Evolutionary conservation across 306 rosid species (phyloP).

Genomic region (Sesbania bispinosa): DNA sequence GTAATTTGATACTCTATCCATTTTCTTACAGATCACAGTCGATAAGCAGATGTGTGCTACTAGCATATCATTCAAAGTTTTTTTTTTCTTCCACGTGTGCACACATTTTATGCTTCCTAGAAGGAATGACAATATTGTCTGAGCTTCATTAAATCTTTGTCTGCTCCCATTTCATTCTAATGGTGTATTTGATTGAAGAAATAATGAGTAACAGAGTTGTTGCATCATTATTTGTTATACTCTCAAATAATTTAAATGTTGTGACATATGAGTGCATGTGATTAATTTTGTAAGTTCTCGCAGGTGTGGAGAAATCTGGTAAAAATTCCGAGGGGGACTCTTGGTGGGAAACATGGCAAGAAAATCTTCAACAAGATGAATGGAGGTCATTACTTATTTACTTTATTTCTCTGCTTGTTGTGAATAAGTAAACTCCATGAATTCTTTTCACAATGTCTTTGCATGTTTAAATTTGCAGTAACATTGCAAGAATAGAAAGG

Average conservation of each 20-base stretch:
- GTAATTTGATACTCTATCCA: neutral
- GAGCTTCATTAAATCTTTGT: neutral
- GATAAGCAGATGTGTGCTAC: conserved; percentile 17
- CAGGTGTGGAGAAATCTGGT: conserved; percentile 98
- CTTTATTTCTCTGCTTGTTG: conserved; percentile 7
- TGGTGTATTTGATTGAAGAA: conserved; percentile 14
- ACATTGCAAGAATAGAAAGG: conserved; percentile 93
- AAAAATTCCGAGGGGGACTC: conserved; percentile 90
- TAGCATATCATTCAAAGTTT: neutral
- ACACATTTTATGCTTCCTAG: neutral
- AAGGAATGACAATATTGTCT: neutral
- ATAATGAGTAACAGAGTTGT: neutral
- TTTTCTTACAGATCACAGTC: no score
- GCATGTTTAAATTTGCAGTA: conserved; percentile 50
- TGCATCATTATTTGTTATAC: neutral
- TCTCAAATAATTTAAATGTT: conserved; percentile 7
- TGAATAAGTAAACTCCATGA: neutral
- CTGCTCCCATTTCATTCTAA: conserved; percentile 17
- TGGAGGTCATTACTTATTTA: conserved; percentile 65
- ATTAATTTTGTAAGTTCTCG: conserved; percentile 6
- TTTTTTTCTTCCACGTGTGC: neutral
- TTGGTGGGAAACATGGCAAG: conserved; percentile 99
- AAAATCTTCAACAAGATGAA: conserved; percentile 95
- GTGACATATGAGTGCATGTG: conserved; percentile 6
- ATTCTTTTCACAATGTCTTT: conserved; percentile 12